A percentile compares a stretch with the other conserved stretches of the same genome.
These are phyloP conservation scores for Nissolia schottii DNA, from an alignment of 306 rosid species.

Conservation along the genomic window DNA sequence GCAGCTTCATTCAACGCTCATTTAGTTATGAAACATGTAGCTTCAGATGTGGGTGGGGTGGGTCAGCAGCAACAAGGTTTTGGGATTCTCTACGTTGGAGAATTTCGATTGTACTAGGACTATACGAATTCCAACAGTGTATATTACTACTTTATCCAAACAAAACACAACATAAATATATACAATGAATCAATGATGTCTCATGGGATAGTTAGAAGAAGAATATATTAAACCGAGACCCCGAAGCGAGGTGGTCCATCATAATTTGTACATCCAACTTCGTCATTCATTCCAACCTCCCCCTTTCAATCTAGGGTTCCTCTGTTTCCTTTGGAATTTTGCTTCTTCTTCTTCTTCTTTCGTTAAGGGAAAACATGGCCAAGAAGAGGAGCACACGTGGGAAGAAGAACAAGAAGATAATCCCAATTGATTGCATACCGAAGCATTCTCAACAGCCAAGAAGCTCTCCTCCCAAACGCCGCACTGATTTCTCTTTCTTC, in stretches of 20 bases:
- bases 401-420: conserved; percentile 26
- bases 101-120: not conserved
- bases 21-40: not conserved
- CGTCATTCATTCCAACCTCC: not conserved
- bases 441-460: conserved; percentile 59
- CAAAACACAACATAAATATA: not conserved
- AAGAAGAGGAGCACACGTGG: conserved; percentile 33
- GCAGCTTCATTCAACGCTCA: not conserved
- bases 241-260: no score
- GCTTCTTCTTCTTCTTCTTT: not conserved
- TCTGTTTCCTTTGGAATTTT: not conserved
- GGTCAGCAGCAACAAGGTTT: not conserved
- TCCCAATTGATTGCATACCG: conserved; percentile 30
- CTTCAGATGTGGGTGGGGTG: not conserved
- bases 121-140: no score
- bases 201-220: no score
- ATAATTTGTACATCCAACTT: not conserved
- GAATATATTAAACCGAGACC: no score
- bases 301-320: conserved; percentile 20
- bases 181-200: not conserved
- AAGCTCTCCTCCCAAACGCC: conserved; percentile 65
- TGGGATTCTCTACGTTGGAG: not conserved
- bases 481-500: conserved; percentile 44
- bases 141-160: no score
- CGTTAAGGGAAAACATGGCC: conserved; percentile 37